phyloP scores from a whole-genome alignment of 805 yeast genomes.

The Suhomyces sp. region DNA sequence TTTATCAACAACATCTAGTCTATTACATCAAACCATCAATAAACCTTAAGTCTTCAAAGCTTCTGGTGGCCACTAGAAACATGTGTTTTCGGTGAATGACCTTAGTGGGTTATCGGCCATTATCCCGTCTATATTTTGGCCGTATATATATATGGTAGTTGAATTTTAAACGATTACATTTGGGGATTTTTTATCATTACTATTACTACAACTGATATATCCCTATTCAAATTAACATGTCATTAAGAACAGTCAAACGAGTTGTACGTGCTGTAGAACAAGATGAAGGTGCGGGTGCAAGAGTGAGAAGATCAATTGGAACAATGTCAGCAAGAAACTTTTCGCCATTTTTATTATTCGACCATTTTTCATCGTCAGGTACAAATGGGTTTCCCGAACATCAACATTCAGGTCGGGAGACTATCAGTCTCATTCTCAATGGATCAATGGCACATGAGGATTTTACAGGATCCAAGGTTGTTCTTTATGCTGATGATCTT shows the following conservation, averaged over 20 bases:
- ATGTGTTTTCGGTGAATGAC: neutral
- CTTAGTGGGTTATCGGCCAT: neutral
- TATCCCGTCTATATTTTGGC: neutral
- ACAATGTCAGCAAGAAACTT: conserved; percentile 64
- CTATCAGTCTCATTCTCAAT: conserved; percentile 63
- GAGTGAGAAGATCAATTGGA: conserved; percentile 79
- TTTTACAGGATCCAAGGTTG: conserved; percentile 80
- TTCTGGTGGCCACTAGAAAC: neutral
- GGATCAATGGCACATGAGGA: conserved; percentile 81
- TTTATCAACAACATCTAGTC: neutral
- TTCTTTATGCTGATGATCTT: conserved; percentile 75
- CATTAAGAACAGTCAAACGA: conserved; percentile 28
- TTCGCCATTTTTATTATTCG: conserved; percentile 78
- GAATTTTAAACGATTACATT: neutral
- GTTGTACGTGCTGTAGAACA: conserved; percentile 57
- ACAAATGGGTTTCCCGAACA: conserved; percentile 76
- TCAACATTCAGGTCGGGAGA: conserved; percentile 81
- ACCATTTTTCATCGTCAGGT: conserved; percentile 65
- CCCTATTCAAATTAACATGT: neutral
- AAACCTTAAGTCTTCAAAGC: neutral
- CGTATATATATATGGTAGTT: neutral
- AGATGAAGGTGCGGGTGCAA: conserved; percentile 86
- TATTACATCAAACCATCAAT: neutral
- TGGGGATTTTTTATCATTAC: neutral
- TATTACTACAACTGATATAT: too few relatives aligned